These are phyloP conservation scores for Copromyces sp. DNA, from an alignment of 495 filamentous ascomycete genomes.

Conservation along the genomic window DNA sequence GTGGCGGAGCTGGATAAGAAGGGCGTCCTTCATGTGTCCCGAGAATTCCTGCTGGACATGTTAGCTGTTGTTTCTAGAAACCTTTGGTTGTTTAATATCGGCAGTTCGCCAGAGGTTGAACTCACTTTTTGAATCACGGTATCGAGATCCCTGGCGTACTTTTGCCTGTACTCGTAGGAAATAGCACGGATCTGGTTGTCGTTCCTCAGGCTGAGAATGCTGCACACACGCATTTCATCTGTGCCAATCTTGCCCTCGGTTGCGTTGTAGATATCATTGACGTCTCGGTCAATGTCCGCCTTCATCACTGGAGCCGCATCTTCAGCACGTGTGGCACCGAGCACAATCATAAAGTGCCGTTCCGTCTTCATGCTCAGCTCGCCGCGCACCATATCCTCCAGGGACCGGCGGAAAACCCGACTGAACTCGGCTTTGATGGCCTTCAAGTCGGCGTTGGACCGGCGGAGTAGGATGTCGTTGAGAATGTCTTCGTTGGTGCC, in stretches of 20 bases:
- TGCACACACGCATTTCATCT: constrained; percentile 65
- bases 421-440: constrained; percentile 74
- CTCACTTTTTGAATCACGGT: constrained; percentile 56
- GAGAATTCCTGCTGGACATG: constrained; percentile 52
- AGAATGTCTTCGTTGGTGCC: constrained; percentile 82
- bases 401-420: constrained; percentile 43
- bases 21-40: constrained; percentile 82
- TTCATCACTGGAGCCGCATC: constrained; percentile 63
- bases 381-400: constrained; percentile 58
- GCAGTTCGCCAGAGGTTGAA: background rate
- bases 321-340: constrained; percentile 61
- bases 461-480: constrained; percentile 74
- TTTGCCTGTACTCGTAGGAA: constrained; percentile 53
- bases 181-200: constrained; percentile 78
- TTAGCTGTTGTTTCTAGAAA: background rate
- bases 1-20: constrained; percentile 66
- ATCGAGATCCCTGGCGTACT: constrained; percentile 56
- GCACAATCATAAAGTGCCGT: constrained; percentile 65
- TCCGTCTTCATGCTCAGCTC: constrained; percentile 82
- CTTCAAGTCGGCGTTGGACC: constrained; percentile 73
- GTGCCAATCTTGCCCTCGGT: constrained; percentile 62
- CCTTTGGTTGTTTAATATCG: background rate
- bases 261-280: constrained; percentile 58
- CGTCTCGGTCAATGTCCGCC: constrained; percentile 60
- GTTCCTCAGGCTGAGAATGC: constrained; percentile 60